Conservation (phyloP, 2,329 filamentous ascomycete species). For the Fonsecaea pedrosoi region DNA sequence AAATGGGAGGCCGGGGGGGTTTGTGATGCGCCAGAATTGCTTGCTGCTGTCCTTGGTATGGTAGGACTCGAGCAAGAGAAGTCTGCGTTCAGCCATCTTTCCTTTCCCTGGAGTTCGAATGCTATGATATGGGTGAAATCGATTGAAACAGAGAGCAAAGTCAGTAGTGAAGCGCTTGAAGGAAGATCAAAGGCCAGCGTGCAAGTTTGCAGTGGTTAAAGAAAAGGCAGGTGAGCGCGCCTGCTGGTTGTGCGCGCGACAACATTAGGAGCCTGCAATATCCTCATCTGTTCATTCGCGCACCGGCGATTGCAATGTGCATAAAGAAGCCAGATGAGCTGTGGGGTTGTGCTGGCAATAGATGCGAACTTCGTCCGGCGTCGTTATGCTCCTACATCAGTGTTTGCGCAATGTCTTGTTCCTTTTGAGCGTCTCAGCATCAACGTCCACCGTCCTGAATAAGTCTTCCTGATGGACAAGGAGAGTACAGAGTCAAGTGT, state of each 20-base stretch:
- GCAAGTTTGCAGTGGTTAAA: not conserved
- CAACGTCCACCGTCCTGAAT: not conserved
- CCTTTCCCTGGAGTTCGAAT: not conserved
- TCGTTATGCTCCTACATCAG: not conserved
- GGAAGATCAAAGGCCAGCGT: not conserved
- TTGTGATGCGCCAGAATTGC: conserved; percentile 24
- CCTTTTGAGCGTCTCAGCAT: not conserved
- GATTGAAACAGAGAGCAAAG: not conserved
- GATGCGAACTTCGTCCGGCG: not conserved
- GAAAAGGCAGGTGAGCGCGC: conserved; percentile 2
- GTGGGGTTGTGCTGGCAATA: not conserved
- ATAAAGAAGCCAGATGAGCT: not conserved
- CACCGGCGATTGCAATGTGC: not conserved
- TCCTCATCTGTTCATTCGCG: not conserved
- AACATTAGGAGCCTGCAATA: conserved; percentile 4
- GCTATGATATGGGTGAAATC: not conserved
- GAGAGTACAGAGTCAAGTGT: not conserved
- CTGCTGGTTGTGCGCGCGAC: not conserved
- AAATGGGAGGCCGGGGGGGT: conserved; percentile 24
- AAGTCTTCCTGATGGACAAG: not conserved
- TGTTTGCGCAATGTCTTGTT: not conserved
- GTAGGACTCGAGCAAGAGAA: conserved; percentile 31
- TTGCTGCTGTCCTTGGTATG: conserved; percentile 10
- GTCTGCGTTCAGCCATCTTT: conserved; percentile 29
- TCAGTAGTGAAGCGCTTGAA: not conserved